phyloP scores from a whole-genome alignment of 257 asterid genomes.

The Penstemon davidsonii region DNA sequence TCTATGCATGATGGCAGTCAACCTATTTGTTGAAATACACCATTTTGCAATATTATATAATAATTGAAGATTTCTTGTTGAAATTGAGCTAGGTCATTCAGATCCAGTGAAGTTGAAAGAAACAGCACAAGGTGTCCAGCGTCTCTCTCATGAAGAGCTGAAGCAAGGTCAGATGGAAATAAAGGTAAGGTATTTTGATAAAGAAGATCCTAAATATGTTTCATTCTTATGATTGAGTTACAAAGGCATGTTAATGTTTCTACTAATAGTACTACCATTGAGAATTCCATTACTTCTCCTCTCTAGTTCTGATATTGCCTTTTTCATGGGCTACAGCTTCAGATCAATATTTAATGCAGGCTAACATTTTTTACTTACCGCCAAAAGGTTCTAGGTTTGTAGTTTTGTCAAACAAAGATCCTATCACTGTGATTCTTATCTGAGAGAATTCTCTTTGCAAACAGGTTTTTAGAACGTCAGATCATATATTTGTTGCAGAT shows the following conservation, averaged over 20 bases:
- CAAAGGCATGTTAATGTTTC: not conserved
- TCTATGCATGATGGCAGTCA: not conserved
- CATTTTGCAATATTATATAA: too few species aligned
- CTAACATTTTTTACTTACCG: not conserved
- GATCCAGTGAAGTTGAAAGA: slow-evolving; percentile 80
- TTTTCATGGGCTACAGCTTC: slow-evolving; percentile 8
- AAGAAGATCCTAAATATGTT: slow-evolving; percentile 10
- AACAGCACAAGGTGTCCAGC: slow-evolving; percentile 50
- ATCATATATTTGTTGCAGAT: slow-evolving; percentile 15
- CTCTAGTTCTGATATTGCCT: not conserved
- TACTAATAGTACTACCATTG: not conserved
- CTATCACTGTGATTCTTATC: not conserved
- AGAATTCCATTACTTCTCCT: slow-evolving; percentile 5
- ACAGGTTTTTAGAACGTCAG: not conserved
- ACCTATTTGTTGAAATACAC: too few species aligned
- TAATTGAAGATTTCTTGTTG: not conserved
- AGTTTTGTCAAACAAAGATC: slow-evolving; percentile 1
- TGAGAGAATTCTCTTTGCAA: not conserved
- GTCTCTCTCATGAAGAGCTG: slow-evolving; percentile 64
- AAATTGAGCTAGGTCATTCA: slow-evolving; percentile 61
- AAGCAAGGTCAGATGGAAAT: slow-evolving; percentile 64
- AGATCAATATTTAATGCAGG: not conserved
- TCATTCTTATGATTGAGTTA: slow-evolving; percentile 2
- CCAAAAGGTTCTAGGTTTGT: not conserved
- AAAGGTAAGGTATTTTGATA: slow-evolving; percentile 46